These are phyloP conservation scores for Hanseniaspora singularis DNA, from an alignment of 805 yeast genomes.

Conservation along the genomic window DNA sequence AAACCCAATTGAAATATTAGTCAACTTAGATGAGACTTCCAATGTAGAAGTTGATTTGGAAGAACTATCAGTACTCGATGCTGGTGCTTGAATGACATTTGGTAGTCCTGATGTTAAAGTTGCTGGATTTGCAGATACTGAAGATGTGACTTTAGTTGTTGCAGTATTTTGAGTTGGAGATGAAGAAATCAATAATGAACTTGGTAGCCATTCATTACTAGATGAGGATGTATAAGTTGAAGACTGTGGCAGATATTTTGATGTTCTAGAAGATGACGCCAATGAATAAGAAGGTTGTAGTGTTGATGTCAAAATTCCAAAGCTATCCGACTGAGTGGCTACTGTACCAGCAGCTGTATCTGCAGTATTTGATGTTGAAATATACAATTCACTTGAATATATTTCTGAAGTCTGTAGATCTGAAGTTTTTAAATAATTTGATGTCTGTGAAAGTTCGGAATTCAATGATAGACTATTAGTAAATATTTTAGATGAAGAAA, in stretches of 20 bases:
- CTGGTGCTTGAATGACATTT: slow-evolving; percentile 30
- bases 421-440: too few relatives aligned
- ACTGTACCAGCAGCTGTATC: slow-evolving; percentile 22
- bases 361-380: slow-evolving; percentile 18
- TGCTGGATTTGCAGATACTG: background rate
- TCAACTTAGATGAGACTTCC: slow-evolving; percentile 24
- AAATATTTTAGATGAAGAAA: too few relatives aligned
- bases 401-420: too few relatives aligned
- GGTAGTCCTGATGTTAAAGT: slow-evolving; percentile 32
- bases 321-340: too few relatives aligned
- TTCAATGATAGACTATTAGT: too few relatives aligned
- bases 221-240: slow-evolving; percentile 25
- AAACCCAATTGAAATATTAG: slow-evolving; percentile 36
- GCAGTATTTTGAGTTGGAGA: background rate
- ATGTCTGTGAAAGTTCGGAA: too few relatives aligned
- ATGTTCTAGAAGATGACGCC: slow-evolving; percentile 30
- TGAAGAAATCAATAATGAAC: background rate
- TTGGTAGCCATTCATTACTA: background rate
- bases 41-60: slow-evolving; percentile 23
- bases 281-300: slow-evolving; percentile 17
- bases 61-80: background rate
- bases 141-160: background rate
- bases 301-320: too few relatives aligned
- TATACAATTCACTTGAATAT: too few relatives aligned
- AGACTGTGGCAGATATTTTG: slow-evolving; percentile 22